phyloP scores from a whole-genome alignment of 805 yeast species.

The Barnettozyma siamensis region DNA sequence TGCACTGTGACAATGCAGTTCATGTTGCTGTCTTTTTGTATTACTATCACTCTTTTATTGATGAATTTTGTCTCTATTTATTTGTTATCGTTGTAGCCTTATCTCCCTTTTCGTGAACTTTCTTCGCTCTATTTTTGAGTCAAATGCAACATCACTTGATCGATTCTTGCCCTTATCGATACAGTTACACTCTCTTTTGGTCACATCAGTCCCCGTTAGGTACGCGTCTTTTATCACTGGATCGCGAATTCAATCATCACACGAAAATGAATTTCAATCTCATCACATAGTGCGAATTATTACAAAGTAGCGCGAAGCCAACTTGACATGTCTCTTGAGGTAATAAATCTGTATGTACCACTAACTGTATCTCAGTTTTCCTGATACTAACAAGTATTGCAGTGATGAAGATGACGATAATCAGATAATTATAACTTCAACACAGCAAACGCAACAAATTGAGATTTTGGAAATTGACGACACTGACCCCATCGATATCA shows the following conservation, averaged over 20 bases:
- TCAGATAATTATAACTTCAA: constrained; percentile 2
- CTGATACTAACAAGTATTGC: neutral
- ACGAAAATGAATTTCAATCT: too few species aligned
- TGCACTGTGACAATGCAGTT: neutral
- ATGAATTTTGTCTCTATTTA: neutral
- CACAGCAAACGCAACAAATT: neutral
- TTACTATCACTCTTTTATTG: neutral
- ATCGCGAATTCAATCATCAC: too few species aligned
- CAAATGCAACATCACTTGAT: too few species aligned
- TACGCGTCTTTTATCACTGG: too few species aligned
- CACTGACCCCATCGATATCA: neutral
- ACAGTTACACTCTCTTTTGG: too few species aligned
- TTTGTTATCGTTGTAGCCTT: neutral
- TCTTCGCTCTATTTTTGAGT: too few species aligned
- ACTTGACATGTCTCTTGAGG: neutral
- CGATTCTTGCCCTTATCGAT: too few species aligned
- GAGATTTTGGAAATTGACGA: constrained; percentile 5
- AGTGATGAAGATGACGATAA: constrained; percentile 1
- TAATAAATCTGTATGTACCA: constrained; percentile 2
- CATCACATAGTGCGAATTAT: too few species aligned
- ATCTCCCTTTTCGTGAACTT: too few species aligned
- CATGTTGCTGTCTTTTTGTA: neutral
- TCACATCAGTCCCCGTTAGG: too few species aligned
- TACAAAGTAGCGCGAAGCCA: too few species aligned
- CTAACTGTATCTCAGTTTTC: too few species aligned